Evolutionary conservation across 2,329 filamentous ascomycete species (phyloP).

Genomic region (Penicillium expansum): DNA sequence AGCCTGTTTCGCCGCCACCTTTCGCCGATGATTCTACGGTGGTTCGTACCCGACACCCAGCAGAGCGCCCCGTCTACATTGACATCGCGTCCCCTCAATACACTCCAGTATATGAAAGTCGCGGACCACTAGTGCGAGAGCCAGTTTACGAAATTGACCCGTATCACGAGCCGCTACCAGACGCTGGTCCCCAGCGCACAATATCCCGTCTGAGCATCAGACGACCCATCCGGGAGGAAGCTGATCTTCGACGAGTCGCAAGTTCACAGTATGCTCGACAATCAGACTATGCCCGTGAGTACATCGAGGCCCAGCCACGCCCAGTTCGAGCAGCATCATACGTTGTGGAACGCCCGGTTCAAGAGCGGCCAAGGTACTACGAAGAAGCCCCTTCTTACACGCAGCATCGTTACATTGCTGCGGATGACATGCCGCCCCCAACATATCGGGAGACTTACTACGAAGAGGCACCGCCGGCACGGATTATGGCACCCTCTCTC

Average conservation of each 20-base stretch:
- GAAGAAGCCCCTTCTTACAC: slow-evolving; percentile 36
- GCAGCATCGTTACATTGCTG: slow-evolving; percentile 34
- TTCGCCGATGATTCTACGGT: slow-evolving; percentile 47
- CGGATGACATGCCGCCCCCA: slow-evolving; percentile 39
- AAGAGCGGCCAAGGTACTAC: slow-evolving; percentile 40
- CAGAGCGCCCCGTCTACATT: slow-evolving; percentile 50
- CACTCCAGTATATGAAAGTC: slow-evolving; percentile 35
- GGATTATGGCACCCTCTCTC: slow-evolving; percentile 53
- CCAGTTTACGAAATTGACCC: slow-evolving; percentile 38
- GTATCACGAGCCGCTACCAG: slow-evolving; percentile 32
- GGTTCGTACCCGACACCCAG: slow-evolving; percentile 34
- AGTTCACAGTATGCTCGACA: slow-evolving; percentile 47
- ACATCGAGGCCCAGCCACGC: slow-evolving; percentile 45
- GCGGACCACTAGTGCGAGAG: slow-evolving; percentile 30
- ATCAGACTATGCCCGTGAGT: slow-evolving; percentile 42
- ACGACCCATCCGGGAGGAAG: slow-evolving; percentile 42
- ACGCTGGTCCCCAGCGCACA: slow-evolving; percentile 38
- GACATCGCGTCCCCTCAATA: slow-evolving; percentile 45
- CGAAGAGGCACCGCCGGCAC: slow-evolving; percentile 44
- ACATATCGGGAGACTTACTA: slow-evolving; percentile 43
- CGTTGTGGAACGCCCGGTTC: slow-evolving; percentile 39
- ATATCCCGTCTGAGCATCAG: slow-evolving; percentile 40
- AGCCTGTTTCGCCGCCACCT: slow-evolving; percentile 60
- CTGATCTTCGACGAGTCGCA: slow-evolving; percentile 48
- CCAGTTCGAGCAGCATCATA: slow-evolving; percentile 41